Percentiles rank a stretch among this genome's conserved stretches.
Conservation (phyloP, 805 yeast species). For the Kluyveromyces starmeri region DNA sequence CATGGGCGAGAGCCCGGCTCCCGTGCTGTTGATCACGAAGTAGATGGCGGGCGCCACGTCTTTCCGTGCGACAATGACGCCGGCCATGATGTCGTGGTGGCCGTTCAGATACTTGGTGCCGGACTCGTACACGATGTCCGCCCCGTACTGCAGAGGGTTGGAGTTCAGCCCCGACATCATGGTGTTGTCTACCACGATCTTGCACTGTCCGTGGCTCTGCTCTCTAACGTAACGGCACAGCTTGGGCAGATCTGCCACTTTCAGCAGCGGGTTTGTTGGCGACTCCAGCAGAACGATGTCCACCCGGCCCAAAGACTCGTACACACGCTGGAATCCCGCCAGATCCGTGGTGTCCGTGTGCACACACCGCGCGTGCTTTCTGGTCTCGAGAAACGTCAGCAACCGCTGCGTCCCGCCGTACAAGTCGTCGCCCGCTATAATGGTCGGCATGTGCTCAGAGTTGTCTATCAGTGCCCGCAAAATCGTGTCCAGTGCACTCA, state of each 20-base stretch:
- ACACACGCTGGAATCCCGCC: slow-evolving; percentile 46
- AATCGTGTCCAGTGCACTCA: slow-evolving; percentile 87
- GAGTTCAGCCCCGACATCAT: slow-evolving; percentile 91
- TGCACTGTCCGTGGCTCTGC: slow-evolving; percentile 42
- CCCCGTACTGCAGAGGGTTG: slow-evolving; percentile 79
- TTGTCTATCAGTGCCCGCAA: slow-evolving; percentile 44
- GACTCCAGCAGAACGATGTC: slow-evolving; percentile 55
- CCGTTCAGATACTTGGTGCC: slow-evolving; percentile 91
- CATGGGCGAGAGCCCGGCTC: slow-evolving; percentile 86
- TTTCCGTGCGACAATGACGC: slow-evolving; percentile 66
- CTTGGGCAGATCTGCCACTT: slow-evolving; percentile 69
- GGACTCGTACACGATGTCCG: slow-evolving; percentile 86
- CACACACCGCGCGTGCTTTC: slow-evolving; percentile 54
- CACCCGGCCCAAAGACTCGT: slow-evolving; percentile 54
- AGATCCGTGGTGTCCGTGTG: slow-evolving; percentile 80
- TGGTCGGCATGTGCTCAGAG: slow-evolving; percentile 47
- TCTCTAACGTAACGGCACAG: slow-evolving; percentile 60
- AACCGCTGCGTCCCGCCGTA: slow-evolving; percentile 92
- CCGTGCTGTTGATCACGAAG: slow-evolving; percentile 79
- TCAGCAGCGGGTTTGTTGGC: slow-evolving; percentile 90
- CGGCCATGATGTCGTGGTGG: slow-evolving; percentile 97
- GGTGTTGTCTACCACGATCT: slow-evolving; percentile 87
- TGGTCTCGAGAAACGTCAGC: slow-evolving; percentile 58
- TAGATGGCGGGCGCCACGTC: slow-evolving; percentile 61
- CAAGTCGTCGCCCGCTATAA: slow-evolving; percentile 88